These are phyloP conservation scores for Podaxis sp. DNA, from an alignment of 768 basidiomycete genomes.

Conservation along the genomic window DNA sequence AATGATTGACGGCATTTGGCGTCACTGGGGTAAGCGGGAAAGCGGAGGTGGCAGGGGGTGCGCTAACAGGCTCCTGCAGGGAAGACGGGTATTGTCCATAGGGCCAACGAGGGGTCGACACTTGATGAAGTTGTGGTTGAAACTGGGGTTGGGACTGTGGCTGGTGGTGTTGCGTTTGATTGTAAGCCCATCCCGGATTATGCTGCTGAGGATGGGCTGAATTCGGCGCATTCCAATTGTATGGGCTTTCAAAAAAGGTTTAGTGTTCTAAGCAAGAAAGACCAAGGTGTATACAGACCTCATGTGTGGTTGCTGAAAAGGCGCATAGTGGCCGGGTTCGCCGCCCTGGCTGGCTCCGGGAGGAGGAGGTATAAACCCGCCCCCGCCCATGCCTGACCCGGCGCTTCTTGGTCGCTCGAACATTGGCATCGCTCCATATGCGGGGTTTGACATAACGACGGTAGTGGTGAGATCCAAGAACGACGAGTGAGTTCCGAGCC, in stretches of 20 bases:
- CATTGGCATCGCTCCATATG: slow-evolving; percentile 7
- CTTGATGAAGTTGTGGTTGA: not conserved
- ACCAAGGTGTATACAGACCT: slow-evolving; percentile 12
- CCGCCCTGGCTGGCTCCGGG: slow-evolving; percentile 32
- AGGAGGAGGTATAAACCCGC: slow-evolving; percentile 32
- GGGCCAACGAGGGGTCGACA: slow-evolving; percentile 1
- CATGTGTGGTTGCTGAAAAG: slow-evolving; percentile 17
- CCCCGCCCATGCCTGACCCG: not conserved
- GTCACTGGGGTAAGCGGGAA: not conserved
- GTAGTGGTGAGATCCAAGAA: not conserved
- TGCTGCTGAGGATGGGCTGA: not conserved
- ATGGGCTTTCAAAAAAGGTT: slow-evolving; percentile 1
- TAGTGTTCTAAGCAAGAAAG: not conserved
- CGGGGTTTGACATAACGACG: slow-evolving; percentile 7
- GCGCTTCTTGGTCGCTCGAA: not conserved
- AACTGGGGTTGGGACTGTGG: not conserved
- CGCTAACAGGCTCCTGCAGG: not conserved
- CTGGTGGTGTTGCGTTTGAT: not conserved
- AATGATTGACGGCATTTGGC: not conserved
- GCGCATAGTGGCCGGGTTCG: slow-evolving; percentile 22
- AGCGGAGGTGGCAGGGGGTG: not conserved
- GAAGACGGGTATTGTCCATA: slow-evolving; percentile 7
- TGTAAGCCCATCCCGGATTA: not conserved
- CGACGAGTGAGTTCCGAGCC: not conserved
- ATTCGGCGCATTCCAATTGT: not conserved